phyloP scores from a whole-genome alignment of 2,329 filamentous ascomycete genomes.

The Talaromyces funiculosus region DNA sequence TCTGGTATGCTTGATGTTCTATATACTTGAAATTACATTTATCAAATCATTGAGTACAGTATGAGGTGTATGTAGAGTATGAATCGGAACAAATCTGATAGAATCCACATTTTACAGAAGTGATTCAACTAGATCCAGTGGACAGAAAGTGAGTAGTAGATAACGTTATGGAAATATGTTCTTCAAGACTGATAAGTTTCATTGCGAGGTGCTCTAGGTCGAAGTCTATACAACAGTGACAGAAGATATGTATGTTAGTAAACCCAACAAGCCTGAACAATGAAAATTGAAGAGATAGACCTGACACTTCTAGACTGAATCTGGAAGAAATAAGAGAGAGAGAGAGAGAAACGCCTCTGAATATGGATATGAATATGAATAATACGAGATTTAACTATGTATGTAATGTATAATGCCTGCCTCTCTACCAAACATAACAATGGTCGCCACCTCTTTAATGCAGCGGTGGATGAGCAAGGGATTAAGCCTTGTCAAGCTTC shows the following conservation, averaged over 20 bases:
- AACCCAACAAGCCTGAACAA: no score
- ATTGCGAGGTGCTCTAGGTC: no score
- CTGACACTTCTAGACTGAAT: no score
- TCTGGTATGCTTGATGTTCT: not conserved
- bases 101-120: no score
- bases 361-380: conserved; percentile 2
- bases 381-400: not conserved
- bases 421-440: not conserved
- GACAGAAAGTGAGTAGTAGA: no score
- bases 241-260: no score
- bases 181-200: no score
- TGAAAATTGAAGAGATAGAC: no score
- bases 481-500: conserved; percentile 64
- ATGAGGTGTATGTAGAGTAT: not conserved
- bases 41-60: not conserved
- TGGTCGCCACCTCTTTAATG: not conserved
- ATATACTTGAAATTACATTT: not conserved
- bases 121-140: no score
- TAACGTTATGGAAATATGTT: no score
- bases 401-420: not conserved
- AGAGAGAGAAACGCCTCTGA: conserved; percentile 12
- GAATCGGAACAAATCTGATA: not conserved
- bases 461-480: conserved; percentile 1
- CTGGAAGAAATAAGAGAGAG: conserved; percentile 3
- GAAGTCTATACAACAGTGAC: no score